These are phyloP conservation scores for Aspergillus intermedius DNA, from an alignment of 2,329 filamentous ascomycete genomes.

Conservation along the genomic window DNA sequence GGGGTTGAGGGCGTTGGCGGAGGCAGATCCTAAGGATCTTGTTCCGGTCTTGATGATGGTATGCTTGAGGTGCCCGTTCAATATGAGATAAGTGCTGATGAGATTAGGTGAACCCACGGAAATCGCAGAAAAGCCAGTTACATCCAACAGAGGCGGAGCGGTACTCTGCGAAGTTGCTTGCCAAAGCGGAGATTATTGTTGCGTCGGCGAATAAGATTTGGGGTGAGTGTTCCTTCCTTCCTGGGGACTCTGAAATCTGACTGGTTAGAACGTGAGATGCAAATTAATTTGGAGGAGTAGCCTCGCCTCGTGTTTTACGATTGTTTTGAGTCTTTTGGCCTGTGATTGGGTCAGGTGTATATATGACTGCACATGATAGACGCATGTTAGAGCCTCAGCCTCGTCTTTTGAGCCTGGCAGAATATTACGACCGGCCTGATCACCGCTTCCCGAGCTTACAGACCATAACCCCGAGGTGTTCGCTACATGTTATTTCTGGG, in stretches of 20 bases:
- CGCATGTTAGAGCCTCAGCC: too few species aligned
- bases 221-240: slow-evolving; percentile 35
- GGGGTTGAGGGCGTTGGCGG: slow-evolving; percentile 60
- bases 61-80: slow-evolving; percentile 11
- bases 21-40: slow-evolving; percentile 61
- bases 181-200: slow-evolving; percentile 62
- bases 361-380: too few species aligned
- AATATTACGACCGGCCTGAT: too few species aligned
- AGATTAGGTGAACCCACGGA: slow-evolving; percentile 59
- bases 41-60: slow-evolving; percentile 67
- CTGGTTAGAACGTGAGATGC: slow-evolving; percentile 30
- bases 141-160: slow-evolving; percentile 53
- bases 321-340: too few species aligned
- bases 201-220: slow-evolving; percentile 63
- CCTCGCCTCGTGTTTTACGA: neutral
- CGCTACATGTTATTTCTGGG: too few species aligned
- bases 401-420: too few species aligned
- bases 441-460: too few species aligned
- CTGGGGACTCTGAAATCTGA: slow-evolving; percentile 4
- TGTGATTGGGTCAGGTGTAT: too few species aligned
- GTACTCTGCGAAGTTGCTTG: slow-evolving; percentile 57
- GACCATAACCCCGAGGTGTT: too few species aligned
- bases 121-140: slow-evolving; percentile 44
- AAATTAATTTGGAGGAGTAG: slow-evolving; percentile 30
- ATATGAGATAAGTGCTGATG: slow-evolving; percentile 5